Base-by-base conservation (phyloP, 352 stramenopile genomes). In the Phytopythium vexans region DNA sequence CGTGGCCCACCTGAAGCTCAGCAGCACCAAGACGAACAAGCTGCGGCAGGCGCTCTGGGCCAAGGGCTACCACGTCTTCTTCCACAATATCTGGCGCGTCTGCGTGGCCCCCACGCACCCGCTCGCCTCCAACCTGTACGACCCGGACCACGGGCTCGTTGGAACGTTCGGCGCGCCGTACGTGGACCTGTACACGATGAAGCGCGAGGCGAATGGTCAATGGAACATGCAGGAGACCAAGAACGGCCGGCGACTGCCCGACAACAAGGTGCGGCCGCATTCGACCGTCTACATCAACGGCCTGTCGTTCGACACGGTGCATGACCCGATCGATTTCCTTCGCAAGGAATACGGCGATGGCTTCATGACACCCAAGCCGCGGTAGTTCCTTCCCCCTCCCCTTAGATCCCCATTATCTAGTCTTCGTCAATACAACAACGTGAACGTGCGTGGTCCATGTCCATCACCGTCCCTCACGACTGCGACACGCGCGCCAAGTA, bases 51-150 rank as follows among this genome's bases (percentile, higher is more conserved):
- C 27, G 50, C 69, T 61, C 8, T 60, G 49, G 52, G 34, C 16
- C 10, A 80, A 78, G 46, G 72, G 76, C 9, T 87, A 84, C 51
- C 73, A 84, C 41, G 58, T 87, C 31, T 84, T 77, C 56, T 50
- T 58, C 41, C 11, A 58, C 42, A 52, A 49, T 27, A 74, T 81
- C 46, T 75, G 60, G 64, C 55, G 70, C 5, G 67, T 81, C 6
- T 81, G 70, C 33, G 54, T 77, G 16, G 68, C 67, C 8, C 70
- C 70, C 6, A 77, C 61, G 3, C 70, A 80, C 39, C 67, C 70
- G 10, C 54, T 81, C 33, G 67, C 70, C 4, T 34, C 56, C 8
- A 45, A 60, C 14, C 53, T 81, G 41, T 81, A 81, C 58, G 46
- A 77, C 41, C 43, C 57, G 6, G 14, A 65, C 7, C 33, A 35